Evolutionary conservation across 805 yeast genomes (phyloP).

Genomic region (Sugiyamaella qingdaonensis): DNA sequence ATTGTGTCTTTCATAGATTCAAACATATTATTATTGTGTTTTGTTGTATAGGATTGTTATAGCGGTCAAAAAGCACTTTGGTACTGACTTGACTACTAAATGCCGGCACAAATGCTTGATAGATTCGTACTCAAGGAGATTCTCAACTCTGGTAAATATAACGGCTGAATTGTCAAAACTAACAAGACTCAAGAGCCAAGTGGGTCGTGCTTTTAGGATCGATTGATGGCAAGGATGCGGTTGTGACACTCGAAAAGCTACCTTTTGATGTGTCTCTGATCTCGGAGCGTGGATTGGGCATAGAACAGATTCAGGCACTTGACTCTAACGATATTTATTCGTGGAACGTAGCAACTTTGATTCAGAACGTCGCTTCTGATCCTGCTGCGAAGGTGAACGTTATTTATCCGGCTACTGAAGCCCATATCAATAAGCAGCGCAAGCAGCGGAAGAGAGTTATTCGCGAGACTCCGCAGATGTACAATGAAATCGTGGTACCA

Average conservation of each 20-base stretch:
- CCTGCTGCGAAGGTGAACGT: slow-evolving; percentile 72
- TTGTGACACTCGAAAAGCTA: slow-evolving; percentile 68
- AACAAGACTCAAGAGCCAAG: slow-evolving; percentile 60
- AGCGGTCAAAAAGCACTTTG: too few relatives aligned
- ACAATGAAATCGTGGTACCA: slow-evolving; percentile 58
- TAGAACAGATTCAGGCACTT: slow-evolving; percentile 34
- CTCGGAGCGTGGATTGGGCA: slow-evolving; percentile 9
- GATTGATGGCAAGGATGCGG: slow-evolving; percentile 59
- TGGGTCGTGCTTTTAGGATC: slow-evolving; percentile 62
- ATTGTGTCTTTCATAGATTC: too few relatives aligned
- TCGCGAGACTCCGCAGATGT: slow-evolving; percentile 76
- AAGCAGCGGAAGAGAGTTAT: slow-evolving; percentile 58
- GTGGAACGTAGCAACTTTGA: slow-evolving; percentile 64
- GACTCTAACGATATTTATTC: slow-evolving; percentile 79
- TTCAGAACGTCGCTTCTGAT: slow-evolving; percentile 37
- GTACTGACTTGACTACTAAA: too few relatives aligned
- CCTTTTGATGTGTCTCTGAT: slow-evolving; percentile 42
- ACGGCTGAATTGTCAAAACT: not conserved
- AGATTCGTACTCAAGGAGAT: slow-evolving; percentile 37
- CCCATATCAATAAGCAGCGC: slow-evolving; percentile 76
- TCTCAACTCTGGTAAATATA: slow-evolving; percentile 33
- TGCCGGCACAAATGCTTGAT: not conserved
- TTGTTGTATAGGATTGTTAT: too few relatives aligned
- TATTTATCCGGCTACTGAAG: slow-evolving; percentile 84
- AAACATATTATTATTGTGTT: too few relatives aligned